A percentile compares a stretch with the other conserved stretches of the same genome.
These are phyloP conservation scores for Clonostachys chloroleuca DNA, from an alignment of 2,329 filamentous ascomycete species.

Conservation along the genomic window DNA sequence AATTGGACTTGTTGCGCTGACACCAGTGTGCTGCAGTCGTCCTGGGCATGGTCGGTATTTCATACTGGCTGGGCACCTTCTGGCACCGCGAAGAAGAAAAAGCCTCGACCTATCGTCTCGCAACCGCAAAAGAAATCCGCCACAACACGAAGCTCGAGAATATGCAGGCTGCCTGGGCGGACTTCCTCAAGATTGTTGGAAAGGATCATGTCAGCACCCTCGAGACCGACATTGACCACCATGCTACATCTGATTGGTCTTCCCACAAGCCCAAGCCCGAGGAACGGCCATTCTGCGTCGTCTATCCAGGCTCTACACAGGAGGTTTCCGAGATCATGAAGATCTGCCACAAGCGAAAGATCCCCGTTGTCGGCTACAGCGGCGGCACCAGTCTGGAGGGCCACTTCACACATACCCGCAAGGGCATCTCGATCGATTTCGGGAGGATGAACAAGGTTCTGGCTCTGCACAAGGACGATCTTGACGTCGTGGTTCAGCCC, in stretches of 20 bases:
- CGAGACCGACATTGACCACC: constrained; percentile 47
- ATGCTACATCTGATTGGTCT: constrained; percentile 60
- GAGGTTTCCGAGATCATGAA: constrained; percentile 87
- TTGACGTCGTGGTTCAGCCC: constrained; percentile 74
- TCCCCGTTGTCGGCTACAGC: constrained; percentile 83
- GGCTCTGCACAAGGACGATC: constrained; percentile 69
- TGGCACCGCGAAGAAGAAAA: constrained; percentile 44
- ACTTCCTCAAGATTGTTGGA: constrained; percentile 61
- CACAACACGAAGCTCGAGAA: constrained; percentile 59
- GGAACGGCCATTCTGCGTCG: constrained; percentile 61
- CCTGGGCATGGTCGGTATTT: constrained; percentile 41
- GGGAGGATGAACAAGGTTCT: constrained; percentile 79
- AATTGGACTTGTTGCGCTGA: constrained; percentile 1
- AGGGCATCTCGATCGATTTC: constrained; percentile 85
- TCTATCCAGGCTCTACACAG: constrained; percentile 74
- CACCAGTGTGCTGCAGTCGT: constrained; percentile 33
- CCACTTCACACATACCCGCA: constrained; percentile 77
- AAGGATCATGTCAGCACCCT: constrained; percentile 60
- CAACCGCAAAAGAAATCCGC: constrained; percentile 42
- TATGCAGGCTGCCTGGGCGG: constrained; percentile 66
- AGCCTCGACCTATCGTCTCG: constrained; percentile 47
- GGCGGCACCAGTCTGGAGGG: constrained; percentile 89
- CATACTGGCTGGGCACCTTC: constrained; percentile 57
- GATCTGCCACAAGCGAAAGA: constrained; percentile 73
- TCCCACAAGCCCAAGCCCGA: constrained; percentile 45